These are phyloP conservation scores for Hortiboletus flavorubellus DNA, from an alignment of 768 basidiomycete genomes.

Conservation along the genomic window DNA sequence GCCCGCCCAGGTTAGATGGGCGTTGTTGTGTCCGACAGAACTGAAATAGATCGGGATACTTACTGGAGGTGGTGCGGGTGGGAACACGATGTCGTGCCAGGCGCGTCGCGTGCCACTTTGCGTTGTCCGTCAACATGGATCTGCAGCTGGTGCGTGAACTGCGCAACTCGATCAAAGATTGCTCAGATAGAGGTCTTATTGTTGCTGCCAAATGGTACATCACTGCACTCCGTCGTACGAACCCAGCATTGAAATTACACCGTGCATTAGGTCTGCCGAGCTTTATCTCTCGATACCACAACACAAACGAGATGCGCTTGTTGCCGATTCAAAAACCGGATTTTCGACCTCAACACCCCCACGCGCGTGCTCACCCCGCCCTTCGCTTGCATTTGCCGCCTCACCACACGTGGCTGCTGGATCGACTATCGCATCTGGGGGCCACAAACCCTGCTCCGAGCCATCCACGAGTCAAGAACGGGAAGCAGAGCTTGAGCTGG, in stretches of 20 bases:
- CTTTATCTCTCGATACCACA: constrained; percentile 59
- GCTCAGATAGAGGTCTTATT: constrained; percentile 65
- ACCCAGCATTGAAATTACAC: constrained; percentile 13
- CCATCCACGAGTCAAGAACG: constrained; percentile 28
- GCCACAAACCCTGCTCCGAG: constrained; percentile 4
- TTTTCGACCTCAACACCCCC: constrained; percentile 64
- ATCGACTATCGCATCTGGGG: constrained; percentile 28
- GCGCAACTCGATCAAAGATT: constrained; percentile 63
- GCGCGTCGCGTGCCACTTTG: background rate
- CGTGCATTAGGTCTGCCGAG: constrained; percentile 65
- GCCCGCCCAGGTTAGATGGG: background rate
- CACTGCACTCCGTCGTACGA: constrained; percentile 6
- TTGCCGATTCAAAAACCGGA: constrained; percentile 25
- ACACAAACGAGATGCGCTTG: constrained; percentile 39
- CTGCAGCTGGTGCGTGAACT: constrained; percentile 53
- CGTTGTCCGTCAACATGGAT: constrained; percentile 36
- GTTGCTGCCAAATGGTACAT: constrained; percentile 76
- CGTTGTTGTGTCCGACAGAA: background rate
- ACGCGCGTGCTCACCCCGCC: constrained; percentile 41
- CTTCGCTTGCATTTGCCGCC: constrained; percentile 34
- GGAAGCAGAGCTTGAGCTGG: constrained; percentile 48
- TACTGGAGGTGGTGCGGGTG: constrained; percentile 2
- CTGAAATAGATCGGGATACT: background rate
- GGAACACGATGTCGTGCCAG: constrained; percentile 7
- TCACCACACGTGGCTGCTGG: constrained; percentile 29